A percentile compares a stretch with the other conserved stretches of the same genome.
Evolutionary conservation across 2,329 filamentous ascomycete genomes (phyloP).

Genomic region (Dactylellina cionopaga): DNA sequence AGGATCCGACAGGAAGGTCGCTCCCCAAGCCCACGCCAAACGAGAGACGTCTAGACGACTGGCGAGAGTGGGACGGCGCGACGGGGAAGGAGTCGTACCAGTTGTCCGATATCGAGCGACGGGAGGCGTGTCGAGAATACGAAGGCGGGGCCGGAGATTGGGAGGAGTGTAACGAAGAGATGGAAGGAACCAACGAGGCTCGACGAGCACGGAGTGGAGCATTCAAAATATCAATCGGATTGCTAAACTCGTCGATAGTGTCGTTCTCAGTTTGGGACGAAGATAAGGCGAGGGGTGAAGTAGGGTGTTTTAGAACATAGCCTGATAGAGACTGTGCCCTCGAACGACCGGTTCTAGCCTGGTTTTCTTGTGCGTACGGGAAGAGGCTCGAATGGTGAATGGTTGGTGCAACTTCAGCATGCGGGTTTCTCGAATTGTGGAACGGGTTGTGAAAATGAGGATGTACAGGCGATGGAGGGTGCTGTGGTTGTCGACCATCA

Average conservation of each 20-base stretch:
- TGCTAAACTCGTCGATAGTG: constrained; percentile 69
- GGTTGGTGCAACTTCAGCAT: constrained; percentile 65
- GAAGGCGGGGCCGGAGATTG: constrained; percentile 52
- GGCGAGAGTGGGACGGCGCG: constrained; percentile 66
- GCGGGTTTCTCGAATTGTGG: constrained; percentile 66
- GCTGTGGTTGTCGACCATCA: constrained; percentile 57
- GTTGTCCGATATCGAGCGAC: constrained; percentile 71
- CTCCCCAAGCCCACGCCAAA: constrained; percentile 75
- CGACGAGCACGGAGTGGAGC: constrained; percentile 69
- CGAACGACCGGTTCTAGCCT: constrained; percentile 54
- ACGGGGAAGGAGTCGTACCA: constrained; percentile 60
- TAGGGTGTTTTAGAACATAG: constrained; percentile 86
- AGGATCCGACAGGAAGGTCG: constrained; percentile 85
- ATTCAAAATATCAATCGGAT: constrained; percentile 60
- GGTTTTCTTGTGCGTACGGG: constrained; percentile 35
- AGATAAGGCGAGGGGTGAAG: constrained; percentile 89
- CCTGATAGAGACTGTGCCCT: constrained; percentile 73
- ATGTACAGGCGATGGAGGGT: constrained; percentile 63
- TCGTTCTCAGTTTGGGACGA: constrained; percentile 53
- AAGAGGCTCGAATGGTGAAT: constrained; percentile 54
- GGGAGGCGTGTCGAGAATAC: constrained; percentile 71
- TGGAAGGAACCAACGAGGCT: constrained; percentile 77
- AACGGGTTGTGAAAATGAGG: constrained; percentile 46
- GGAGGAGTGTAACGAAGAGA: constrained; percentile 63
- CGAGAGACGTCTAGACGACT: constrained; percentile 72